Percentiles rank a stretch among this genome's conserved stretches.
These are phyloP conservation scores for Cucurbitaria berberidis DNA, from an alignment of 2,329 filamentous ascomycete genomes.

Conservation along the genomic window DNA sequence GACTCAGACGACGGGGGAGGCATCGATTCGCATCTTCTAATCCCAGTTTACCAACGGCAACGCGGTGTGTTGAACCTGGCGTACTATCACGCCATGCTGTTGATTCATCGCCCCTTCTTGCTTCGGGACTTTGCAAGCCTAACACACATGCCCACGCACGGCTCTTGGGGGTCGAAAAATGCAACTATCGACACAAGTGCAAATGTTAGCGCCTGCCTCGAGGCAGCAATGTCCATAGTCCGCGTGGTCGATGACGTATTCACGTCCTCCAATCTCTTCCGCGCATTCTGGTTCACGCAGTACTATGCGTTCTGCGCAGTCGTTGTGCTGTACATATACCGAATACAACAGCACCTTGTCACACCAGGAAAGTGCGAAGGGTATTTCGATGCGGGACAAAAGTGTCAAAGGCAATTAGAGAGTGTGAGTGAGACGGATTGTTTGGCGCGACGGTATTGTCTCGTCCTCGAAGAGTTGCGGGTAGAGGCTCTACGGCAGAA, in stretches of 20 bases:
- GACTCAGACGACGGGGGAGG: conserved; percentile 43
- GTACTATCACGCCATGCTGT: conserved; percentile 62
- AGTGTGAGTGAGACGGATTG: conserved; percentile 41
- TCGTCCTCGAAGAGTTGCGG: conserved; percentile 61
- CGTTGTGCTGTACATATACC: conserved; percentile 61
- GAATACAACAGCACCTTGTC: conserved; percentile 57
- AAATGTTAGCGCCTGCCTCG: conserved; percentile 55
- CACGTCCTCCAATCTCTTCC: conserved; percentile 50
- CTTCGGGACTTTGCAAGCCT: conserved; percentile 52
- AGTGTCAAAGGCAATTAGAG: conserved; percentile 50
- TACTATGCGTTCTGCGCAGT: conserved; percentile 63
- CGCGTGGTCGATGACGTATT: conserved; percentile 54
- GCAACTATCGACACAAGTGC: conserved; percentile 26
- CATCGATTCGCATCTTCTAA: conserved; percentile 53
- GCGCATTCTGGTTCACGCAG: conserved; percentile 60
- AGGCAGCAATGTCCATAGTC: conserved; percentile 55
- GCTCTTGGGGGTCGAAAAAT: conserved; percentile 14
- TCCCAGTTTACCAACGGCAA: conserved; percentile 60
- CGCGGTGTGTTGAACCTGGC: conserved; percentile 61
- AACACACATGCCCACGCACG: conserved; percentile 37
- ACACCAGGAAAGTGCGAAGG: conserved; percentile 57
- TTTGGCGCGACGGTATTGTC: conserved; percentile 55
- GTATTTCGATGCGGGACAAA: conserved; percentile 52
- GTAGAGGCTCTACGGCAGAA: conserved; percentile 49
- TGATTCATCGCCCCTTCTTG: conserved; percentile 62